Conservation (phyloP, 2,329 filamentous ascomycete genomes). For the Botrytis sinoallii region DNA sequence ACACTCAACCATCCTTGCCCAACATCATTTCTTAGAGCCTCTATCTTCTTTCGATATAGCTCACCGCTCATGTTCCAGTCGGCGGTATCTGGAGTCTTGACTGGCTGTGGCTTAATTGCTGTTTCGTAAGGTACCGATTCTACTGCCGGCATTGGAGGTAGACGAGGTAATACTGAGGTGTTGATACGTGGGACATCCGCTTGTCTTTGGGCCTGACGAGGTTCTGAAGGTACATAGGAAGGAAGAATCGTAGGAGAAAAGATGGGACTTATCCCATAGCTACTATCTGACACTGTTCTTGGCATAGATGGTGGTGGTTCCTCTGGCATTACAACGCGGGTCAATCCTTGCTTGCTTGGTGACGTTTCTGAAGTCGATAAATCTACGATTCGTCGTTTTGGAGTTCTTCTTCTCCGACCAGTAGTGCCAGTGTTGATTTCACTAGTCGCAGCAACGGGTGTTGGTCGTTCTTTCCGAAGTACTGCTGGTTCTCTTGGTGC, state of each 20-base stretch:
- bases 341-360: conserved; percentile 27
- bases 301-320: conserved; percentile 23
- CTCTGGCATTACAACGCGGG: conserved; percentile 29
- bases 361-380: conserved; percentile 49
- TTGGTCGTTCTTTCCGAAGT: conserved; percentile 56
- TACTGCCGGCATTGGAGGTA: conserved; percentile 33
- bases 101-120: conserved; percentile 25
- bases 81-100: conserved; percentile 37
- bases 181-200: conserved; percentile 33
- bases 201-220: conserved; percentile 30
- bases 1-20: conserved; percentile 85
- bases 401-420: conserved; percentile 57
- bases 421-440: conserved; percentile 55
- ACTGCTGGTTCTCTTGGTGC: conserved; percentile 48
- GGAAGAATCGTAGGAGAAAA: conserved; percentile 34
- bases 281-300: conserved; percentile 28
- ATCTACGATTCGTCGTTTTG: conserved; percentile 64
- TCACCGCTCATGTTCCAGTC: conserved; percentile 70
- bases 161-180: conserved; percentile 31
- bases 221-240: conserved; percentile 34
- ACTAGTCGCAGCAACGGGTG: conserved; percentile 52
- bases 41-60: conserved; percentile 82
- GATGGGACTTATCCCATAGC: conserved; percentile 36
- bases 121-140: conserved; percentile 32
- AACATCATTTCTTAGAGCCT: conserved; percentile 78